Base-by-base conservation (phyloP, 2,329 filamentous ascomycete genomes). In the Bisporella sp. region DNA sequence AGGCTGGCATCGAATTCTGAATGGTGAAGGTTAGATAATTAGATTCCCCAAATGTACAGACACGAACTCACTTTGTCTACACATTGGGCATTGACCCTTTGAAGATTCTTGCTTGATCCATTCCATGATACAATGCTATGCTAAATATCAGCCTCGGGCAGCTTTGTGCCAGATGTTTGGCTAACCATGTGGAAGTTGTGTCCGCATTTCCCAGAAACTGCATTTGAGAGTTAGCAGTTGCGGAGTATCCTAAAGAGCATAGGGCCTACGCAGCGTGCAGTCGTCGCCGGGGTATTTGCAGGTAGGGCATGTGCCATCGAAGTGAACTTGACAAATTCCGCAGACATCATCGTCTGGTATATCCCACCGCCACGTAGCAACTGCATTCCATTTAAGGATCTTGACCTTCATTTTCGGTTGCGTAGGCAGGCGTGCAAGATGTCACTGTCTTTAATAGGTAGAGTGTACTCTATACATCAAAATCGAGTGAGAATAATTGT, bases 271-370 rank as follows among this genome's bases (percentile, higher is more conserved):
- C 53, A 99, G 76, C 52, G 87, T 87, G 71, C 93, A 99, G 66
- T 96, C 91, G 63, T 99, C 93, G 51, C 93, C 93, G 11, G 93
- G 93, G 66, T 90, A 97, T 76, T 95, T 96, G 82, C 93, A 99
- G 49, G 90, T 95, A 44, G 93, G 91, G 73, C 93, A 99, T 30
- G 93, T 97, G 53, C 91, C 92, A 68, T 99, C 93, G 66, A 97
- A 99, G 64, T 96, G 88, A 55, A 95, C 91, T 66, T 95, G 92
- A 71, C 93, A 99, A 72, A 99, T 99, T 62, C 93, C 93, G 63
- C 93, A 99, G 56, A 97, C 91, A 67, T 99, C 92, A 71, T 96
- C 92, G 62, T 96, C 90, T 29, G 92, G 90, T 64, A 97, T 88
- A 67, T 97, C 89, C 93, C 93, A 99, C 57, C 89, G 84, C 93